Evolutionary conservation across 345 rosid genomes (phyloP).

Genomic region (Corchorus olitorius): DNA sequence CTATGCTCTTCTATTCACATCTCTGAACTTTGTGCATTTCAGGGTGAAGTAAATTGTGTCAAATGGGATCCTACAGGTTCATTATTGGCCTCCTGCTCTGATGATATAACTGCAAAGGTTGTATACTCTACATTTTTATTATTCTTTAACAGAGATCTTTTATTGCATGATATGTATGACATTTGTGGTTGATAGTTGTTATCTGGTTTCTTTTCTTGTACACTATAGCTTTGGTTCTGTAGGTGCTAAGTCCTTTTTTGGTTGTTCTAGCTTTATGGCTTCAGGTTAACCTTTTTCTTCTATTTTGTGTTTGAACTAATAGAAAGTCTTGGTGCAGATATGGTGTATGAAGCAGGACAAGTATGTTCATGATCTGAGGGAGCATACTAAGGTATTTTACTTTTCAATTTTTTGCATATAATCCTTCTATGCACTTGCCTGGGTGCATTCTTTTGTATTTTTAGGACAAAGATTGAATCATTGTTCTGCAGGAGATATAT

Average conservation of each 20-base stretch:
- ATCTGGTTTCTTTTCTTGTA: not conserved
- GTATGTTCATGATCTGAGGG: slow-evolving; percentile 82
- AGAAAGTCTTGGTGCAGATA: slow-evolving; percentile 48
- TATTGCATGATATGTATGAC: not conserved
- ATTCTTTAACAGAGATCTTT: slow-evolving; percentile 54
- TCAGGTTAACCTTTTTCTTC: not conserved
- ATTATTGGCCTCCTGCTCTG: slow-evolving; percentile 95
- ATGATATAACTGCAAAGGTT: slow-evolving; percentile 97
- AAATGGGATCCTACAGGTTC: slow-evolving; percentile 99
- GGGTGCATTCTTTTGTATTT: slow-evolving; percentile 3
- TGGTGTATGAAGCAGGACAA: slow-evolving; percentile 84
- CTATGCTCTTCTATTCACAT: slow-evolving; percentile 21
- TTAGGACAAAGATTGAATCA: not conserved
- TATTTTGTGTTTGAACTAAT: not conserved
- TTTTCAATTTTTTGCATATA: not conserved
- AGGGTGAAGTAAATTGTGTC: slow-evolving; percentile 99
- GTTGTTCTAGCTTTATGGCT: not conserved
- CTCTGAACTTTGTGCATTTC: slow-evolving; percentile 33
- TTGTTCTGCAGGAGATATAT: slow-evolving; percentile 72
- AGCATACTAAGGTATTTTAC: slow-evolving; percentile 62
- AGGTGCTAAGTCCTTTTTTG: too few species aligned
- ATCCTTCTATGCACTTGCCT: not conserved
- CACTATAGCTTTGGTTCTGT: not conserved
- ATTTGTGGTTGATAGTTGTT: not conserved
- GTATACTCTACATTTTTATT: slow-evolving; percentile 31